These are phyloP conservation scores for Trichoderma sp. DNA, from an alignment of 2,329 filamentous ascomycete genomes.

Conservation along the genomic window DNA sequence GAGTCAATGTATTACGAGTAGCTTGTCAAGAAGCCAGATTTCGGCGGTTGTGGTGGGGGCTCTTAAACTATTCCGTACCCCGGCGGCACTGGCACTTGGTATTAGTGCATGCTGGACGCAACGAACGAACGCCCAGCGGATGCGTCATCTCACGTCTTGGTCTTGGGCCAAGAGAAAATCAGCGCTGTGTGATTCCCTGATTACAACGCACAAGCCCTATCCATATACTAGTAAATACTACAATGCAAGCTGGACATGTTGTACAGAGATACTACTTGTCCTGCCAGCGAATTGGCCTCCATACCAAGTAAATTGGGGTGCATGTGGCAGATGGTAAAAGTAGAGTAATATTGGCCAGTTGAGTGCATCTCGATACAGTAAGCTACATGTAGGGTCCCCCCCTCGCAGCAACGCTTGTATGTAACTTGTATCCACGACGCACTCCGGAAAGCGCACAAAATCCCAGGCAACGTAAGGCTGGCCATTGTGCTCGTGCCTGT, in stretches of 20 bases:
- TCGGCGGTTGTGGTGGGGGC: background rate
- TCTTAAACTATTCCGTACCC: background rate
- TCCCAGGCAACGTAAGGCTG: constrained; percentile 14
- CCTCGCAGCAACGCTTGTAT: background rate
- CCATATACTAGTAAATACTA: background rate
- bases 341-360: background rate
- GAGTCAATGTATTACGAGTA: background rate
- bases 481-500: constrained; percentile 3
- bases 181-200: no score
- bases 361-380: constrained; percentile 7
- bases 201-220: background rate
- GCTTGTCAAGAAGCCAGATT: constrained; percentile 10
- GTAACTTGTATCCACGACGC: background rate
- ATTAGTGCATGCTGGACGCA: constrained; percentile 2
- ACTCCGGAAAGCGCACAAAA: background rate
- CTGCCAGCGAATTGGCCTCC: background rate
- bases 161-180: background rate
- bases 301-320: background rate
- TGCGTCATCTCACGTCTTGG: constrained; percentile 6
- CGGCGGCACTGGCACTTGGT: background rate
- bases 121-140: background rate
- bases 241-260: background rate
- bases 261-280: background rate
- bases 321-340: background rate
- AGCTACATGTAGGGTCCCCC: background rate